Base-by-base conservation (phyloP, 805 yeast genomes). In the Pachysolen tannophilus region DNA sequence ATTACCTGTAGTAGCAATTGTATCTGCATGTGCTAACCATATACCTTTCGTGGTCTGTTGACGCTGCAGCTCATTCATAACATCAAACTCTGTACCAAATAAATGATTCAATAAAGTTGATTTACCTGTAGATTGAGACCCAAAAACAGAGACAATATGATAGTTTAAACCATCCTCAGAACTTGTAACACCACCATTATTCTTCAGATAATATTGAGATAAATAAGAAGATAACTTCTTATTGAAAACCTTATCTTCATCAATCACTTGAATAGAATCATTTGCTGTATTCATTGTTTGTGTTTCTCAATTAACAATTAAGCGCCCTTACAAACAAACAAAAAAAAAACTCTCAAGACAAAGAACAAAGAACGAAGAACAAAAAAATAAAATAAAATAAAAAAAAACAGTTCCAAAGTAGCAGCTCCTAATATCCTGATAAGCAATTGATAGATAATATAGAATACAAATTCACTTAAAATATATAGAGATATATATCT, bases 121-220 rank as follows among this genome's bases (percentile, higher is more conserved):
- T 58, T 92, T 92, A 35, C 98, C 98, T 4, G 97, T 87, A 3
- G 94, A 82, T 54, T 92, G 98, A 1, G 96, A 86, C 5, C 98
- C 98, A 65, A 92, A 92, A 26, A 92, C 98, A 0, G 97, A 80
- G 3, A 92, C 84, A 14, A 92, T 77, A 55, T 92, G 95, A 61
- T 90, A 88, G 46, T 80, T 67, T 37, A 81, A 61, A 1, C 88
- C 94, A 10, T 69, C 65, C 28, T 65, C 65, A 30, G 49, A 48
- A 1, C 25, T 20, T 1, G 44, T 34, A n/a, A 41, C 43, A n/a
- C n/a, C n/a, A n/a, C n/a, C n/a, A n/a, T n/a, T n/a, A n/a, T n/a
- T n/a, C n/a, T n/a, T n/a, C n/a, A n/a, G n/a, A 32, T 54, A 54
- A 32, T 49, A 48, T 20, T 43, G 38, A 11, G 48, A 43, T 31